A percentile compares a stretch with the other conserved stretches of the same genome.
phyloP scores from a whole-genome alignment of 2,329 filamentous ascomycete species.

The Neonectria faginata region DNA sequence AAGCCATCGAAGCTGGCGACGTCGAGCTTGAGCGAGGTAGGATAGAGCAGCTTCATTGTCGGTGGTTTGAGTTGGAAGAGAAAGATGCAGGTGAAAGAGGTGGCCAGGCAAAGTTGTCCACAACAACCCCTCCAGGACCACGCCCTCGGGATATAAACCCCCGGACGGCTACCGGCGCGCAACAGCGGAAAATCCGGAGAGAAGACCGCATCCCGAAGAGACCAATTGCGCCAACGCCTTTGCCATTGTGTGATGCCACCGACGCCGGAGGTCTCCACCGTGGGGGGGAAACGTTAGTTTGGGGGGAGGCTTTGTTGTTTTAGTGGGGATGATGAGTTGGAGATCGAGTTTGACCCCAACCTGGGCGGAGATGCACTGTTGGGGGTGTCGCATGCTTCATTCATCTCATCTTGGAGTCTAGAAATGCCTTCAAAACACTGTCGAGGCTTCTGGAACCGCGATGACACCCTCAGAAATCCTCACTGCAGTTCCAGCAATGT shows the following conservation, averaged over 20 bases:
- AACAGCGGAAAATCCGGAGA: conserved; percentile 35
- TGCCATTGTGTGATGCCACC: conserved; percentile 11
- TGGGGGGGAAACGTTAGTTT: conserved; percentile 3
- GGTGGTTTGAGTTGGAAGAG: not conserved
- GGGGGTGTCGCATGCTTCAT: not conserved
- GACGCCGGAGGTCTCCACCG: conserved; percentile 27
- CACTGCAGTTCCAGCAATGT: not conserved
- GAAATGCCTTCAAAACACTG: not conserved
- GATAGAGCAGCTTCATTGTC: conserved; percentile 74
- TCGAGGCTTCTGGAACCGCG: not conserved
- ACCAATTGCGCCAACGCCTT: conserved; percentile 23
- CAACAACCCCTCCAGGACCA: conserved; percentile 4
- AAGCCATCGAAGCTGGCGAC: conserved; percentile 67
- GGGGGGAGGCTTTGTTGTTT: not conserved
- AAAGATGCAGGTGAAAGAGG: not conserved
- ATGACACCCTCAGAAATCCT: not conserved
- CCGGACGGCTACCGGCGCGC: conserved; percentile 22
- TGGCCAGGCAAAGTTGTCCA: not conserved
- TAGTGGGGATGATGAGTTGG: not conserved
- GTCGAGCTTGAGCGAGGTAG: conserved; percentile 71
- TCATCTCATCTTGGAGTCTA: not conserved
- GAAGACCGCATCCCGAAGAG: conserved; percentile 34
- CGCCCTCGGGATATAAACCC: conserved; percentile 30
- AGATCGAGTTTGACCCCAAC: not conserved
- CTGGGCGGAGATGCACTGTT: not conserved